These are phyloP conservation scores for Aaosphaeria arxii DNA, from an alignment of 2,329 filamentous ascomycete species.

Conservation along the genomic window DNA sequence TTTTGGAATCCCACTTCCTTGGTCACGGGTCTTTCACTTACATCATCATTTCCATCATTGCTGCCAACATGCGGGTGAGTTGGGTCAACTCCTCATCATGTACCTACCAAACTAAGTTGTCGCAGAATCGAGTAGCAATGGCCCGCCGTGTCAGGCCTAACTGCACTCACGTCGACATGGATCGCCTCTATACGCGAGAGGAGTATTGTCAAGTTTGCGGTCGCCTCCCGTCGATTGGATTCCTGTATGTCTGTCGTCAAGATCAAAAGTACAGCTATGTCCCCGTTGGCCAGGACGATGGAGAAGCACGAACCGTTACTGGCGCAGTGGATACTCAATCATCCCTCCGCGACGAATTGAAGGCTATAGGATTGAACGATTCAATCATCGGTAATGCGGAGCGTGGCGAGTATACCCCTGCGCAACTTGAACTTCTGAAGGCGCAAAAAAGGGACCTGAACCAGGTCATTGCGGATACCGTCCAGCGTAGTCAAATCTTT, in stretches of 20 bases:
- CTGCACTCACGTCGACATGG: conserved; percentile 69
- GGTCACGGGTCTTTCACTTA: no score
- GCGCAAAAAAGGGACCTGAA: conserved; percentile 28
- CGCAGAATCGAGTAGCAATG: conserved; percentile 1
- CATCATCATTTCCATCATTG: no score
- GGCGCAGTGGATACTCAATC: conserved; percentile 10
- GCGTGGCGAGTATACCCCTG: conserved; percentile 28
- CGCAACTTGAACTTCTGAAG: conserved; percentile 30
- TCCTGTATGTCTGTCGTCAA: conserved; percentile 71
- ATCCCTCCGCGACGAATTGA: conserved; percentile 22
- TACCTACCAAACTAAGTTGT: no score
- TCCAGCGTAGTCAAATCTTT: conserved; percentile 17
- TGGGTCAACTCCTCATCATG: no score
- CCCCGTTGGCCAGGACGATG: neutral
- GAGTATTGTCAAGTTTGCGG: conserved; percentile 59
- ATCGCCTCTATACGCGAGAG: conserved; percentile 56
- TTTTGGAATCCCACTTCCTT: no score
- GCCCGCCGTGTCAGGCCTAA: conserved; percentile 20
- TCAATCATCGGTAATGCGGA: conserved; percentile 34
- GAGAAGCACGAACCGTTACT: neutral
- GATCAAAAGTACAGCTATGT: conserved; percentile 41
- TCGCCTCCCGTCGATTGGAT: conserved; percentile 58
- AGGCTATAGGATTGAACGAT: conserved; percentile 25
- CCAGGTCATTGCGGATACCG: conserved; percentile 20
- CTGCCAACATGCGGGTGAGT: no score